Conservation (phyloP, 306 rosid species). For the Medicago ruthenica region DNA sequence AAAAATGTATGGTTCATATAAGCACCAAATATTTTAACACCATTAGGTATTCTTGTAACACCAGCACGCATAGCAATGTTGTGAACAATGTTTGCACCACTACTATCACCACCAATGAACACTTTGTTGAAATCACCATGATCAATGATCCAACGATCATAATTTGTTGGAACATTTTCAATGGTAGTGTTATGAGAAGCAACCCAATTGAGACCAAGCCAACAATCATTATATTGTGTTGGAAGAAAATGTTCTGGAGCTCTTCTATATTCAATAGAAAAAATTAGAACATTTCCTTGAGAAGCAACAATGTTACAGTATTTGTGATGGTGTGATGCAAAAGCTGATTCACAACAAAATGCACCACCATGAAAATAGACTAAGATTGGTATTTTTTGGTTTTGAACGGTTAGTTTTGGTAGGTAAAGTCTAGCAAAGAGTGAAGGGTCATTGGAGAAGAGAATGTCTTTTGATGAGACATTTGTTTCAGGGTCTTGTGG, state of each 20-base stretch:
- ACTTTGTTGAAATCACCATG: conserved; percentile 46
- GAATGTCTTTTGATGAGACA: conserved; percentile 55
- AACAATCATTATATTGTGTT: conserved; percentile 48
- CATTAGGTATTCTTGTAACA: conserved; percentile 48
- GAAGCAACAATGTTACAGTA: conserved; percentile 46
- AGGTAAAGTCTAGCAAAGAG: conserved; percentile 21
- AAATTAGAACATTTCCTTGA: conserved; percentile 40
- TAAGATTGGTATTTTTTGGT: conserved; percentile 15
- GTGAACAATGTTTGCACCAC: conserved; percentile 58
- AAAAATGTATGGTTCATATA: conserved; percentile 46
- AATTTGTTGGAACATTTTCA: background rate
- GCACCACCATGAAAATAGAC: conserved; percentile 61
- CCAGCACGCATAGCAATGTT: conserved; percentile 55
- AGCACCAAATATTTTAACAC: conserved; percentile 44
- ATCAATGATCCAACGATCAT: conserved; percentile 52
- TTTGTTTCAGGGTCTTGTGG: conserved; percentile 43
- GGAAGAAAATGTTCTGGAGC: conserved; percentile 61
- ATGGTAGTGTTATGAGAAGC: conserved; percentile 36
- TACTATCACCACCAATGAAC: conserved; percentile 58
- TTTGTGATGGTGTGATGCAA: conserved; percentile 38
- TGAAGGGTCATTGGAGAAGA: conserved; percentile 24
- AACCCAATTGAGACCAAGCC: conserved; percentile 58
- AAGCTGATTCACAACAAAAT: conserved; percentile 50
- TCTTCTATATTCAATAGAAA: conserved; percentile 52
- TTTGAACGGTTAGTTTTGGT: background rate